A percentile compares a stretch with the other conserved stretches of the same genome.
Evolutionary conservation across 176 grass and related monocot genomes (phyloP).

Genomic region (Carex myosuroides): DNA sequence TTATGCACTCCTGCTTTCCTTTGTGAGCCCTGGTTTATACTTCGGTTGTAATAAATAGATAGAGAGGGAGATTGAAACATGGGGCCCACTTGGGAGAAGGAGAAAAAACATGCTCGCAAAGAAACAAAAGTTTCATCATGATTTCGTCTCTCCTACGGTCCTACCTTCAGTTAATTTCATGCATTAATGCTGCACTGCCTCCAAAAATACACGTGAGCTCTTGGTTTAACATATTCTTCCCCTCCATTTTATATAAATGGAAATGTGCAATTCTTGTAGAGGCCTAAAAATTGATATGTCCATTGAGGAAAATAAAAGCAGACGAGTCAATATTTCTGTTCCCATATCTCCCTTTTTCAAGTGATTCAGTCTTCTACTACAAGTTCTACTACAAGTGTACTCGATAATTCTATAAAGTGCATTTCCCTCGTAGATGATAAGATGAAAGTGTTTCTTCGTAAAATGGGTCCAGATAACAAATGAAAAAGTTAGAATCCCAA

Average conservation of each 20-base stretch:
- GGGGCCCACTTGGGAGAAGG: conserved; percentile 1
- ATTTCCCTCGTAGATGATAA: conserved; percentile 1
- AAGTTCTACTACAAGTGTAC: conserved; percentile 7
- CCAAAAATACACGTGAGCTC: conserved; percentile 26
- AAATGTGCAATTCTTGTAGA: neutral
- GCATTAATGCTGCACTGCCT: conserved; percentile 3
- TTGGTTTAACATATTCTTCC: neutral
- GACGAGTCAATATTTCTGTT: neutral
- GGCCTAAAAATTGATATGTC: neutral
- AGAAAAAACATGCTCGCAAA: conserved; percentile 13
- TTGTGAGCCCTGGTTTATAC: conserved; percentile 15
- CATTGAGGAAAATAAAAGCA: neutral
- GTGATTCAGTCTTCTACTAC: conserved; percentile 13
- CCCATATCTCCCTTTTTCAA: neutral
- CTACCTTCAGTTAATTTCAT: conserved; percentile 27
- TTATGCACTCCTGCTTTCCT: conserved; percentile 2
- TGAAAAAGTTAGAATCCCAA: neutral
- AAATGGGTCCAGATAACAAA: neutral
- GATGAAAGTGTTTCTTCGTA: neutral
- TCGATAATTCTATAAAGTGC: neutral
- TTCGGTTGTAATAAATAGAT: conserved; percentile 17
- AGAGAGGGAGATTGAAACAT: conserved; percentile 6
- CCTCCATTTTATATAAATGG: neutral
- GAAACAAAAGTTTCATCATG: conserved; percentile 23
- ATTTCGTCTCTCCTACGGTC: conserved; percentile 21